Evolutionary conservation across 2,329 filamentous ascomycete species (phyloP).

Genomic region (Neonectria punicea): DNA sequence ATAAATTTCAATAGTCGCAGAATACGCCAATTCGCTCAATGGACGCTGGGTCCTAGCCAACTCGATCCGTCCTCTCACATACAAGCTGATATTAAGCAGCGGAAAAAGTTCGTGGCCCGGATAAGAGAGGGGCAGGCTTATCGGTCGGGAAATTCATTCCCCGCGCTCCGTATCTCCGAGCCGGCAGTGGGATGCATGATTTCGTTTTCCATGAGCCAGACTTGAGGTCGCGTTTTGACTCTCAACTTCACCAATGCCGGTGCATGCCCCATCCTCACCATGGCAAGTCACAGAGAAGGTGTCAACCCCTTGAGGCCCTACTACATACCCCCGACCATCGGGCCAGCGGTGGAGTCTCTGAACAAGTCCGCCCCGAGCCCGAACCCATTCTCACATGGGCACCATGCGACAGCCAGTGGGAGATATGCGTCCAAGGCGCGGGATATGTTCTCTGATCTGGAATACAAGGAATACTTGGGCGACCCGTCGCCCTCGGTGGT

Average conservation of each 20-base stretch:
- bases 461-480: constrained; percentile 88
- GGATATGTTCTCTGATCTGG: constrained; percentile 88
- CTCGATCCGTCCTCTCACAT: constrained; percentile 45
- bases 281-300: constrained; percentile 58
- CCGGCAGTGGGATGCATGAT: constrained; percentile 42
- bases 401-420: constrained; percentile 53
- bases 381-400: constrained; percentile 56
- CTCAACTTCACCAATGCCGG: constrained; percentile 40
- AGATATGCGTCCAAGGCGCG: constrained; percentile 70
- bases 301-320: constrained; percentile 76
- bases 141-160: constrained; percentile 50
- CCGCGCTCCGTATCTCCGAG: constrained; percentile 45
- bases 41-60: constrained; percentile 38
- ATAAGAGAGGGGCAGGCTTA: constrained; percentile 40
- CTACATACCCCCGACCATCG: constrained; percentile 71
- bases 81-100: constrained; percentile 46
- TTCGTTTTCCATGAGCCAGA: constrained; percentile 46
- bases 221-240: constrained; percentile 34
- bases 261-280: constrained; percentile 46
- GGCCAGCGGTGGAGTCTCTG: constrained; percentile 52
- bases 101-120: constrained; percentile 42
- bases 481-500: constrained; percentile 80
- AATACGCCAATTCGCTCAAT: constrained; percentile 44
- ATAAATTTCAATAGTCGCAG: constrained; percentile 26
- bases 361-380: constrained; percentile 52